Percentiles rank a stretch among this genome's conserved stretches.
Conservation (phyloP, 2,329 filamentous ascomycete genomes). For the Cryphonectria nitschkei region DNA sequence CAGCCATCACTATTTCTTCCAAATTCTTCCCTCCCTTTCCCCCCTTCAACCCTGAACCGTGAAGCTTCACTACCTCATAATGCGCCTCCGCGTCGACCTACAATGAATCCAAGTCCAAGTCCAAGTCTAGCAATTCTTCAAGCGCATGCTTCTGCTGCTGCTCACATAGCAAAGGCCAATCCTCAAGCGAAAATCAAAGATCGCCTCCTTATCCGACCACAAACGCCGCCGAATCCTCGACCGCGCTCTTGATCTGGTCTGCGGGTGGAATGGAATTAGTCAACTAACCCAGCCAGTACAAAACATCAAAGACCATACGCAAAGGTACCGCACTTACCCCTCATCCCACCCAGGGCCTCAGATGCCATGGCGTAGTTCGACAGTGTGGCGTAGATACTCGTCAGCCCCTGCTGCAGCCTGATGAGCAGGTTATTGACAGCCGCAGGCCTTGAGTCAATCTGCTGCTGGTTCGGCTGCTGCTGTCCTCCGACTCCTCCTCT, state of each 20-base stretch:
- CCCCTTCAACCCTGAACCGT: neutral
- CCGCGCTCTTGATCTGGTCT: constrained; percentile 35
- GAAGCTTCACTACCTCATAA: neutral
- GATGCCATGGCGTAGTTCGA: constrained; percentile 50
- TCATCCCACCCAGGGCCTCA: constrained; percentile 50
- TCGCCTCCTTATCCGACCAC: neutral
- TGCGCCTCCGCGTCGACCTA: neutral
- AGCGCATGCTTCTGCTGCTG: neutral
- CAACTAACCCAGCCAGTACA: neutral
- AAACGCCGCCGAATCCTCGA: constrained; percentile 33
- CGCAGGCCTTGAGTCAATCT: constrained; percentile 21
- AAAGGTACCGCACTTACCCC: constrained; percentile 39
- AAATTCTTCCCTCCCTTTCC: no score
- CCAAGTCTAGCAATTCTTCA: neutral
- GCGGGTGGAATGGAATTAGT: neutral
- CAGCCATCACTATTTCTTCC: neutral
- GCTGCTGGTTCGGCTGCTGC: neutral
- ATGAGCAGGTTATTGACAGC: constrained; percentile 41
- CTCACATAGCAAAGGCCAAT: neutral
- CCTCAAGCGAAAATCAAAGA: neutral
- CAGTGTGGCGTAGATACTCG: constrained; percentile 46
- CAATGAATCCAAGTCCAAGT: neutral
- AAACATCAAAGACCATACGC: constrained; percentile 14
- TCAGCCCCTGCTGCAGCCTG: constrained; percentile 46
- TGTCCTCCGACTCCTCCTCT: constrained; percentile 9